A percentile compares a stretch with the other conserved stretches of the same genome.
These are phyloP conservation scores for Naganishia randhawae DNA, from an alignment of 768 basidiomycete species.

Conservation along the genomic window DNA sequence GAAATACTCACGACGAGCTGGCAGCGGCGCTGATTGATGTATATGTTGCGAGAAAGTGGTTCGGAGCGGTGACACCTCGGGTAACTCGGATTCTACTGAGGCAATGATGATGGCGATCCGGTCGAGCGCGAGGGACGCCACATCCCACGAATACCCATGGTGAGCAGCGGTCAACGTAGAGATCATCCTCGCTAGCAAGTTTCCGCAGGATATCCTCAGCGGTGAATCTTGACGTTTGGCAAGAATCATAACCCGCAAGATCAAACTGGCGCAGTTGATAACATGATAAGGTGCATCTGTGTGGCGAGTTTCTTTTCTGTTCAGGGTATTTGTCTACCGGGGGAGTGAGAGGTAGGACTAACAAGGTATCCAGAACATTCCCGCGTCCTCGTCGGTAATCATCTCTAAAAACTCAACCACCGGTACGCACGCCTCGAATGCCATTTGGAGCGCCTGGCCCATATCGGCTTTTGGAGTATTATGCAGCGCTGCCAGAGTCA, in stretches of 20 bases:
- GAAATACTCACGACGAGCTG: not conserved
- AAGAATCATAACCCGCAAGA: conserved; percentile 26
- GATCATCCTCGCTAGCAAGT: conserved; percentile 29
- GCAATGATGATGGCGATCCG: conserved; percentile 26
- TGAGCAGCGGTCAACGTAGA: conserved; percentile 29
- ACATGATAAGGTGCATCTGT: conserved; percentile 30
- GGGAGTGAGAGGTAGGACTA: not conserved
- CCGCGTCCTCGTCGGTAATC: conserved; percentile 22
- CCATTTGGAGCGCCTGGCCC: not conserved
- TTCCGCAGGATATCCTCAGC: conserved; percentile 17
- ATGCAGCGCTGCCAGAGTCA: conserved; percentile 1
- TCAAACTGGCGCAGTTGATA: conserved; percentile 25
- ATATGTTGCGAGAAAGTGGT: conserved; percentile 26
- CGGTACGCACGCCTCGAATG: conserved; percentile 15
- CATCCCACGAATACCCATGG: conserved; percentile 28
- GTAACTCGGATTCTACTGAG: conserved; percentile 24
- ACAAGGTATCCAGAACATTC: conserved; percentile 35
- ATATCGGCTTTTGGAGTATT: not conserved
- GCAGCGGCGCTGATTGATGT: conserved; percentile 12
- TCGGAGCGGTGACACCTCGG: conserved; percentile 25
- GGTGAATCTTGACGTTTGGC: conserved; percentile 22
- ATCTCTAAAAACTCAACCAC: conserved; percentile 20
- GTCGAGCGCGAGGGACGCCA: conserved; percentile 31
- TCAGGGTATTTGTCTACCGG: not conserved
- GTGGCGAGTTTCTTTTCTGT: not conserved